Evolutionary conservation across 2,329 filamentous ascomycete species (phyloP).

Genomic region (Aspergillus persii): DNA sequence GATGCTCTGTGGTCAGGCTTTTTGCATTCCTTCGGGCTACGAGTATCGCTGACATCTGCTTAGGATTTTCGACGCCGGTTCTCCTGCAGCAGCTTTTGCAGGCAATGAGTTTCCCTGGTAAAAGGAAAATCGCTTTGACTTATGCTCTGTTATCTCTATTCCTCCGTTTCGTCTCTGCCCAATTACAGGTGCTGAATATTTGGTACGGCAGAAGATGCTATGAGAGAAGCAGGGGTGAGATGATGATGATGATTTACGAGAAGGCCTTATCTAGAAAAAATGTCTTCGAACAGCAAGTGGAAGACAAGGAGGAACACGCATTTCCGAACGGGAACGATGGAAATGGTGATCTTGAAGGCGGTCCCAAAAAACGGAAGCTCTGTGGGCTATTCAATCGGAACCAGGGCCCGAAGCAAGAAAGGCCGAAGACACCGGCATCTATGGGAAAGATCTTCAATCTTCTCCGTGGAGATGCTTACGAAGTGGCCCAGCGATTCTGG

Average conservation of each 20-base stretch:
- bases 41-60: constrained; percentile 21
- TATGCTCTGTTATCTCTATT: constrained; percentile 64
- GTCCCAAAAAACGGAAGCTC: constrained; percentile 25
- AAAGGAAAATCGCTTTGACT: constrained; percentile 57
- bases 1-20: constrained; percentile 50
- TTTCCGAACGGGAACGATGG: constrained; percentile 8
- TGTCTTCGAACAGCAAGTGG: constrained; percentile 37
- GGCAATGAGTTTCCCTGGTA: constrained; percentile 58
- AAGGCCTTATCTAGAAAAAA: constrained; percentile 70
- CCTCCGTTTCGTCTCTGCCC: constrained; percentile 60
- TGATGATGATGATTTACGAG: constrained; percentile 81
- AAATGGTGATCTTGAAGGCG: constrained; percentile 14
- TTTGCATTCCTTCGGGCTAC: neutral
- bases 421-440: constrained; percentile 61
- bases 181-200: constrained; percentile 65
- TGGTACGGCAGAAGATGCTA: constrained; percentile 86
- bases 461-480: constrained; percentile 59
- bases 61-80: constrained; percentile 61
- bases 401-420: constrained; percentile 26
- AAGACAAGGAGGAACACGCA: constrained; percentile 24
- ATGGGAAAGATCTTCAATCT: constrained; percentile 90
- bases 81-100: constrained; percentile 70
- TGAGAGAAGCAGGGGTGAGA: constrained; percentile 78
- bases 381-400: constrained; percentile 25
- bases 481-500: constrained; percentile 65